phyloP scores from a whole-genome alignment of 495 filamentous ascomycete genomes.

The Neurospora sp. region DNA sequence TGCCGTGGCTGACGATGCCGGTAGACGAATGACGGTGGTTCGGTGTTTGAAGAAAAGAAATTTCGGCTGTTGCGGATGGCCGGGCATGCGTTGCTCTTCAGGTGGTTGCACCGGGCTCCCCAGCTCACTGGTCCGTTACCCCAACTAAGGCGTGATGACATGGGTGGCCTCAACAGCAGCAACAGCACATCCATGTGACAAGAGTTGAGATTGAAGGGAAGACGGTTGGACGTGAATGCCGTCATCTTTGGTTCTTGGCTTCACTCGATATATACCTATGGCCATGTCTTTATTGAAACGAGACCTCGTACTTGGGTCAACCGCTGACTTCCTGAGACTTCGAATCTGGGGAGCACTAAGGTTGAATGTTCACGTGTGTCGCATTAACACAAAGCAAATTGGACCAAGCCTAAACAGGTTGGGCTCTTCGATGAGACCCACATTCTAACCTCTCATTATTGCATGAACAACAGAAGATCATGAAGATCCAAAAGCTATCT shows the following conservation, averaged over 20 bases:
- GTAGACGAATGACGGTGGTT: background rate
- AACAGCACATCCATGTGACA: background rate
- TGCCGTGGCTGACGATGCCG: background rate
- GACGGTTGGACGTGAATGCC: background rate
- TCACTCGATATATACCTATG: background rate
- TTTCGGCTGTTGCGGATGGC: constrained; percentile 18
- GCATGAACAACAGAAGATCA: background rate
- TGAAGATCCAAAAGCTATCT: background rate
- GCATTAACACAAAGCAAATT: background rate
- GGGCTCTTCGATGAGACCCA: background rate
- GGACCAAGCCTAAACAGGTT: background rate
- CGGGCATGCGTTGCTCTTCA: background rate
- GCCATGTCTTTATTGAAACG: background rate
- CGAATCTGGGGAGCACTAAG: background rate
- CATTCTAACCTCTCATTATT: background rate
- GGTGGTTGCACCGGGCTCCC: background rate
- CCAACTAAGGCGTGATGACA: background rate
- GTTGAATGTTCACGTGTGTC: background rate
- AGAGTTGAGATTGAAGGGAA: background rate
- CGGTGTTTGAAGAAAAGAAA: constrained; percentile 6
- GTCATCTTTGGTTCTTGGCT: background rate
- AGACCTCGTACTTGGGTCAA: background rate
- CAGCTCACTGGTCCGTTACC: background rate
- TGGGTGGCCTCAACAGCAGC: background rate
- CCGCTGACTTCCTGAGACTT: too few species aligned